Conservation (phyloP, 257 asterid genomes). For the Marsdenia floribunda region DNA sequence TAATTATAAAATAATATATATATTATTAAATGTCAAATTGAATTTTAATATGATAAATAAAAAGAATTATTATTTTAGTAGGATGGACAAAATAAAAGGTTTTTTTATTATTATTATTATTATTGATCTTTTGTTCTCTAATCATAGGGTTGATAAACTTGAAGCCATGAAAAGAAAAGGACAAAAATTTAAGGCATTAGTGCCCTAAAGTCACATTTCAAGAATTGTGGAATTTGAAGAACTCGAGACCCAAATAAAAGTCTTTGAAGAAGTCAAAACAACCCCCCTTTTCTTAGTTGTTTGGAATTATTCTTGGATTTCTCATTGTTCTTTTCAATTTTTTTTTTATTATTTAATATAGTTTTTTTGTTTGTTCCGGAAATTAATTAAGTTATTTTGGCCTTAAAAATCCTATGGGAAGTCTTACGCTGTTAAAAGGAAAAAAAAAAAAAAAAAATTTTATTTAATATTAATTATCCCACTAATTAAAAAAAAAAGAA, state of each 20-base stretch:
- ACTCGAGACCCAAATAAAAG: not conserved
- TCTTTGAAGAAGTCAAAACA: not conserved
- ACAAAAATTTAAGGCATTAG: not conserved
- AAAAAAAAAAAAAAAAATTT: too few species aligned
- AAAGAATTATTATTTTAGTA: too few species aligned
- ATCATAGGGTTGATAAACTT: not conserved
- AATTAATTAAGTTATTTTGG: constrained; percentile 6
- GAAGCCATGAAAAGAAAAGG: not conserved
- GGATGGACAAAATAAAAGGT: too few species aligned
- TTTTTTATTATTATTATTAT: too few species aligned
- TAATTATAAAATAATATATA: too few species aligned
- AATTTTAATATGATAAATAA: too few species aligned
- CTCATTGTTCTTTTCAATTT: not conserved
- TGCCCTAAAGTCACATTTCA: too few species aligned
- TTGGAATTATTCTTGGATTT: not conserved
- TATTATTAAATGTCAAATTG: too few species aligned
- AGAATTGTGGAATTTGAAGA: too few species aligned
- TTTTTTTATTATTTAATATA: not conserved
- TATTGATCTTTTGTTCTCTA: too few species aligned
- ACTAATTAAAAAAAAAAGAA: too few species aligned
- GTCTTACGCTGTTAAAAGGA: not conserved
- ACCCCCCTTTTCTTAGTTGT: not conserved
- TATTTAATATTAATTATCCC: too few species aligned
- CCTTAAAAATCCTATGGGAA: not conserved
- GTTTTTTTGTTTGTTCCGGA: not conserved